Conservation (phyloP, 106 monocot genomes). For the Phalaenopsis equestris region DNA sequence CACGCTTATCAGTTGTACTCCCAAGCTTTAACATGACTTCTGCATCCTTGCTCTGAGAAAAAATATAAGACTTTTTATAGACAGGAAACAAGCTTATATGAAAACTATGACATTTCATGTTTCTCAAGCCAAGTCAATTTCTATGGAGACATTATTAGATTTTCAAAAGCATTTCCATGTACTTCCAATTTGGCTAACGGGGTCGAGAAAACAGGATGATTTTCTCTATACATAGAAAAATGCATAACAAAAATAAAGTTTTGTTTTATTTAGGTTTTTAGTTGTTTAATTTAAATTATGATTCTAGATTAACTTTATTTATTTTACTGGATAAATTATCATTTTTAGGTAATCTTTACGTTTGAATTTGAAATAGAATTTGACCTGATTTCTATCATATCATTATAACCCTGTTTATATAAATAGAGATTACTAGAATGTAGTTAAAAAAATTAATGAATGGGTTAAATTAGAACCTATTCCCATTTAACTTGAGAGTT, state of each 20-base stretch:
- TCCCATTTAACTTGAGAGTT: background rate
- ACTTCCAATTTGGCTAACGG: background rate
- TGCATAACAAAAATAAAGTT: background rate
- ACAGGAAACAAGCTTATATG: background rate
- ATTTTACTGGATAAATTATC: too few relatives aligned
- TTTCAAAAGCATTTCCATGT: background rate
- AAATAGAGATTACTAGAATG: background rate
- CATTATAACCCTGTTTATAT: too few relatives aligned
- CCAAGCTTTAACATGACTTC: constrained; percentile 97
- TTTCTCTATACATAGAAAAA: background rate
- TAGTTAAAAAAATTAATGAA: background rate
- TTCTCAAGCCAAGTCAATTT: background rate
- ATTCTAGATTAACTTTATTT: too few relatives aligned
- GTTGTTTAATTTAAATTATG: too few relatives aligned
- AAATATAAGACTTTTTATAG: background rate
- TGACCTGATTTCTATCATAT: too few relatives aligned
- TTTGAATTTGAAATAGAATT: too few relatives aligned
- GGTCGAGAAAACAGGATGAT: background rate
- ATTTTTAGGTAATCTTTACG: too few relatives aligned
- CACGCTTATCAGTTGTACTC: constrained; percentile 87
- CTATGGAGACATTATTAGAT: background rate
- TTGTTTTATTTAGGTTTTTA: background rate
- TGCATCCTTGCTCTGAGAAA: constrained; percentile 92
- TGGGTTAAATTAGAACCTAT: background rate
- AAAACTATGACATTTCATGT: background rate